A percentile compares a stretch with the other conserved stretches of the same genome.
Conservation (phyloP, 345 rosid species). For the Murraya paniculata region DNA sequence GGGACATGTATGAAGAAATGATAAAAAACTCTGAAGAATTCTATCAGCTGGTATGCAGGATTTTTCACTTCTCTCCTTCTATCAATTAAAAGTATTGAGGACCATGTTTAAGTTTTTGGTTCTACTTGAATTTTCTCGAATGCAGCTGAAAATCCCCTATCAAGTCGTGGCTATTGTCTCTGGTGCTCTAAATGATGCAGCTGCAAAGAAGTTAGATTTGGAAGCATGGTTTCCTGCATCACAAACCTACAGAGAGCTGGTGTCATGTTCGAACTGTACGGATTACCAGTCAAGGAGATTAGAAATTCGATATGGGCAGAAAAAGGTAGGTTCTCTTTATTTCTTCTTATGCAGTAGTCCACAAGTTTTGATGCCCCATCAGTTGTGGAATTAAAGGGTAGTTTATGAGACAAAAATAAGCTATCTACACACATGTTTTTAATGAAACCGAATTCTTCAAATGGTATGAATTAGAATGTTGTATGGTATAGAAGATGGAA, state of each 20-base stretch:
- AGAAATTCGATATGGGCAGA: slow-evolving; percentile 91
- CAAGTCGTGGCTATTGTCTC: slow-evolving; percentile 84
- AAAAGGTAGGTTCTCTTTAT: slow-evolving; percentile 51
- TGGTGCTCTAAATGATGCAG: slow-evolving; percentile 90
- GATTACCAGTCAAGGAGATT: slow-evolving; percentile 86
- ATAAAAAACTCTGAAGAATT: slow-evolving; percentile 84
- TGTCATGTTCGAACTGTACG: slow-evolving; percentile 90
- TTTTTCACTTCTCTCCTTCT: not conserved
- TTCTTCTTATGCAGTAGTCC: not conserved
- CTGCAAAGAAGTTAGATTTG: slow-evolving; percentile 93
- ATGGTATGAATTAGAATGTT: not conserved
- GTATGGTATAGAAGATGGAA: not conserved
- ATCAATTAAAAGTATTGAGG: not conserved
- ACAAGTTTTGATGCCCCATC: not conserved
- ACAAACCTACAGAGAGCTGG: slow-evolving; percentile 80
- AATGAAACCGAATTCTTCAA: not conserved
- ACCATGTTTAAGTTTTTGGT: not conserved
- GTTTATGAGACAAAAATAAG: not conserved
- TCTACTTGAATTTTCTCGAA: not conserved
- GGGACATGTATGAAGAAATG: slow-evolving; percentile 97
- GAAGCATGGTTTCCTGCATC: slow-evolving; percentile 99
- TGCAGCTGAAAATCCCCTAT: slow-evolving; percentile 84
- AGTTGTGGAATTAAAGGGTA: not conserved
- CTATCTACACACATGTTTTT: not conserved
- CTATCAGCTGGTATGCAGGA: slow-evolving; percentile 54